Base-by-base conservation (phyloP, 2,329 filamentous ascomycete species). In the Colletotrichum limetticola region DNA sequence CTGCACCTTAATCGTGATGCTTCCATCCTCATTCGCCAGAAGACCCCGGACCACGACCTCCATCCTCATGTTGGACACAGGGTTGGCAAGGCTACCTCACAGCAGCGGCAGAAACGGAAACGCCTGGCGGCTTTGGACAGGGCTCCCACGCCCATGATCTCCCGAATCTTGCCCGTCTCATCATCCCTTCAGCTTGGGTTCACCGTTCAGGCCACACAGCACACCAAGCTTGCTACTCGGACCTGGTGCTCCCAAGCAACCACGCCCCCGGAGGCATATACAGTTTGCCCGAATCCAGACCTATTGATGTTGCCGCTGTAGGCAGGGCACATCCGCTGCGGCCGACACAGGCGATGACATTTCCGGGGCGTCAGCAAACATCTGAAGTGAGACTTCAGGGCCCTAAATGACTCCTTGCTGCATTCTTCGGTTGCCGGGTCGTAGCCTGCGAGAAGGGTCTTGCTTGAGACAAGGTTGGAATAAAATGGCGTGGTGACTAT, bases 371-470 rank as follows among this genome's bases (percentile, higher is more conserved):
- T 37, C 52, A 63, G 24, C 16, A 58, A 16, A 58, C 61, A 60
- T 14, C 26, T 12, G 30, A 55, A 28, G 55, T 72, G 60, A 72
- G 70, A 72, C 70, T 70, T 64, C 46, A 72, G 70, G 60, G 66
- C 70, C 60, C 70, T 49, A 56, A 24, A 67, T 55, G 46, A 22
- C 62, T 56, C 59, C 70, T 62, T 59, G 30, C 53, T 59, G 32
- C 70, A 72, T 72, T 72, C 60, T 60, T 72, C 70, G 70, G 70
- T 72, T 70, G 70, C 66, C 66, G 59, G 66, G 70, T 70, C 46
- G 56, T 64, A 53, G 59, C 4, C 66, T 65, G 59, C 46, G 22
- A 70, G 55, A 68, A 72, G 70, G 70, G 70, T 70, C 55, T 65
- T 35, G 60, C 28, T 56, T 70, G 70, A 72, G 70, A 70, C 70